Conservation (phyloP, 768 basidiomycete species). For the Phanerodontia chrysosporium region DNA sequence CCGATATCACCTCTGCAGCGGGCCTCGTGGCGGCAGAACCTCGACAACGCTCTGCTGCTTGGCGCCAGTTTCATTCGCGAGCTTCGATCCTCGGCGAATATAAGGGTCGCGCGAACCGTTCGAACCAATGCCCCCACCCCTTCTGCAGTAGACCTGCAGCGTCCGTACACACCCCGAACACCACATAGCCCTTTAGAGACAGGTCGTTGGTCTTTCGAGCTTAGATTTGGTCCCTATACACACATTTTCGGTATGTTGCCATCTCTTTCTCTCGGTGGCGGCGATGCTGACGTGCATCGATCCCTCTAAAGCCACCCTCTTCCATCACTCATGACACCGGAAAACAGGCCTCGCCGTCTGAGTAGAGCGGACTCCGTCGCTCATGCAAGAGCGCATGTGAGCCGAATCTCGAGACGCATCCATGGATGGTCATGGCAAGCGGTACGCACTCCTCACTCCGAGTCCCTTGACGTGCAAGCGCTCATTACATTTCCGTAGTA, state of each 20-base stretch:
- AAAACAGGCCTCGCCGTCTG: neutral
- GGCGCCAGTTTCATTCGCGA: neutral
- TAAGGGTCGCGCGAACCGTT: neutral
- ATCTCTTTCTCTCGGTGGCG: no score
- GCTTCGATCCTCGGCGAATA: neutral
- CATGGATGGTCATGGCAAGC: constrained; percentile 51
- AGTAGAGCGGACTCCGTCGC: neutral
- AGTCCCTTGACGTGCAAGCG: constrained; percentile 14
- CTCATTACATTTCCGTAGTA: constrained; percentile 29
- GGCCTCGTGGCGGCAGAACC: neutral
- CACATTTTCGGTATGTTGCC: neutral
- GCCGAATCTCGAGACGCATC: constrained; percentile 37
- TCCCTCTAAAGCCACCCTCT: no score
- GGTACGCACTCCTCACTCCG: constrained; percentile 30
- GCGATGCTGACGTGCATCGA: no score
- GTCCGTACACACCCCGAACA: neutral
- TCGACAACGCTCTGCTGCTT: neutral
- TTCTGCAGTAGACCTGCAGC: neutral
- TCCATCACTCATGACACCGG: neutral
- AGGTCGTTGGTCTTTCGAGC: neutral
- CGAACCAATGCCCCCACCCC: neutral
- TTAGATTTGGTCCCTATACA: neutral
- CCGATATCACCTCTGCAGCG: neutral
- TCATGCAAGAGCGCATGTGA: constrained; percentile 19
- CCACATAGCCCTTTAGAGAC: neutral